Base-by-base conservation (phyloP, 2,329 filamentous ascomycete species). In the Parastagonospora avenae region DNA sequence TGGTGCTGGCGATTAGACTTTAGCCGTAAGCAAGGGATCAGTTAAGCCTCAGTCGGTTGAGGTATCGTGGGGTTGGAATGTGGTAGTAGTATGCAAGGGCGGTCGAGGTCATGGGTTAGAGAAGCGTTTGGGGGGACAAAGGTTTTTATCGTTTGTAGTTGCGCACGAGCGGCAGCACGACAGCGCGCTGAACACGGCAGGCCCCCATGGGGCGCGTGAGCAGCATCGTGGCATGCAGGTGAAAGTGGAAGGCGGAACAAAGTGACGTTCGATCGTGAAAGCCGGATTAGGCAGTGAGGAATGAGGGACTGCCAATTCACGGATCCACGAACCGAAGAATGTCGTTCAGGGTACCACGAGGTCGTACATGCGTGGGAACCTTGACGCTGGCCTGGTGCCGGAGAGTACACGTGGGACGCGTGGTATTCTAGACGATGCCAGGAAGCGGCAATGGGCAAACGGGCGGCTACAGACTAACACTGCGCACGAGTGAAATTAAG, bases 1-100 rank as follows among this genome's bases (percentile, higher is more conserved):
- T 70, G 8, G 48, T 42, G 16, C 15, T 48, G 43, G 11, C 10
- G 19, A 10, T 35, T 56, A 54, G 51, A 46, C 50, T 54, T 35
- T 14, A 9, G 12, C 37, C 12, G n/a, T 24, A 50, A 41, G 56
- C 36, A 57, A 55, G 51, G 48, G 48, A 15, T 36, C 30, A 29
- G 12, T 46, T 28, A 29, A 5, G 27, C 15, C 29, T 35, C 15
- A 27, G 27, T 35, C 24, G 16, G 41, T 27, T 33, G 19, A 33
- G 30, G 33, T 36, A 4, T 36, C 31, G 42, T 48, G 46, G 2
- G 30, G 30, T 24, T 48, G 30, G 11, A 36, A 40, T 16, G 40
- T 27, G 35, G 29, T 32, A 48, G 41, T 30, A 29, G 38, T 29
- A 47, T 48, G 44, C 36, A 46, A 12, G 16, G 32, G 39, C 30